A percentile compares a stretch with the other conserved stretches of the same genome.
Conservation (phyloP, 495 filamentous ascomycete genomes). For the Trichoderma asperelloides region DNA sequence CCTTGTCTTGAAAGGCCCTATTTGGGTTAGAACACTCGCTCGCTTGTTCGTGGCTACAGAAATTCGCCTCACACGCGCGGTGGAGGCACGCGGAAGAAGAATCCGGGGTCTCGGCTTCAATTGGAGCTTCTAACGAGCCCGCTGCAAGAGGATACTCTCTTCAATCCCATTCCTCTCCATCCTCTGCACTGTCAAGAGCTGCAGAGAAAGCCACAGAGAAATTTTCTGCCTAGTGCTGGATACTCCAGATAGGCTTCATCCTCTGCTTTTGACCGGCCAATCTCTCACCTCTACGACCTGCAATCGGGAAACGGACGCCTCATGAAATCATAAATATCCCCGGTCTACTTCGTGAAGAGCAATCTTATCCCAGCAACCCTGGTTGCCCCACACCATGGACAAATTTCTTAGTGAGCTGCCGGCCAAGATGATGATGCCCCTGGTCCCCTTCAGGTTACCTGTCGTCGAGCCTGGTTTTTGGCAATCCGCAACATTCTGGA, state of each 20-base stretch:
- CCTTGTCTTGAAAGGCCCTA: background rate
- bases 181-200: background rate
- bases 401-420: background rate
- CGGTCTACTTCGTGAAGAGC: background rate
- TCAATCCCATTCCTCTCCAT: background rate
- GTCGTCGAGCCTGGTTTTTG: conserved; percentile 24
- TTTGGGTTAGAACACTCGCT: conserved; percentile 2
- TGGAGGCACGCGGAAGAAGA: background rate
- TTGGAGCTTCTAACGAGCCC: background rate
- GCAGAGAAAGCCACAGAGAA: background rate
- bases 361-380: background rate
- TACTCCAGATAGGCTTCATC: background rate
- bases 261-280: background rate
- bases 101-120: background rate
- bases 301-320: background rate
- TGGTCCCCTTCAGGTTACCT: conserved; percentile 16
- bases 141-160: background rate
- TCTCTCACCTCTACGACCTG: background rate
- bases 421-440: background rate
- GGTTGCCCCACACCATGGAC: conserved; percentile 5
- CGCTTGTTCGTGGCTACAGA: background rate
- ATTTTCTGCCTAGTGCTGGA: background rate
- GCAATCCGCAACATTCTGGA: conserved; percentile 28
- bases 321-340: background rate
- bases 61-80: background rate